Conservation (phyloP, 176 grass and related monocot genomes). For the Phoenix dactylifera region DNA sequence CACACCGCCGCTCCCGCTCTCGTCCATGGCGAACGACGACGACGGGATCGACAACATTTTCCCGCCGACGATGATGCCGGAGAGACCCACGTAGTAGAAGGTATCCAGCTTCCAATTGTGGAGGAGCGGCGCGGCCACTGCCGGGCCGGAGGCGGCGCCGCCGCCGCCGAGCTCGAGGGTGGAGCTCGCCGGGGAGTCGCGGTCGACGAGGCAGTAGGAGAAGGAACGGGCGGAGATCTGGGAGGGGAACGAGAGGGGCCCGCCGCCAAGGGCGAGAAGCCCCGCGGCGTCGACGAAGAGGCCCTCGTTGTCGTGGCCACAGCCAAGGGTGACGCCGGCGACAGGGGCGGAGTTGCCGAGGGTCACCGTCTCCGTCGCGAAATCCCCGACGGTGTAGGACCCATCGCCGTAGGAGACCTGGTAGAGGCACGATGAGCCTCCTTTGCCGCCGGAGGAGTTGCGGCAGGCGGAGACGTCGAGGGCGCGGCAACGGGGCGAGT, state of each 20-base stretch:
- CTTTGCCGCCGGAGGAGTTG: slow-evolving; percentile 16
- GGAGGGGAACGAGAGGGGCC: slow-evolving; percentile 75
- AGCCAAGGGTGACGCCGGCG: not conserved
- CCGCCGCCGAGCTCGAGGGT: slow-evolving; percentile 52
- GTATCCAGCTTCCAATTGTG: slow-evolving; percentile 44
- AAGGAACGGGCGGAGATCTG: slow-evolving; percentile 66
- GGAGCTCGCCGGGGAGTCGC: slow-evolving; percentile 69
- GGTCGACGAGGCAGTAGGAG: slow-evolving; percentile 98
- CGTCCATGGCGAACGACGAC: slow-evolving; percentile 55
- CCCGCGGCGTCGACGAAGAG: slow-evolving; percentile 17
- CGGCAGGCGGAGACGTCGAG: not conserved
- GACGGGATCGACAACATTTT: slow-evolving; percentile 40
- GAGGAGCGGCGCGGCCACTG: slow-evolving; percentile 45
- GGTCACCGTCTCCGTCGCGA: slow-evolving; percentile 58
- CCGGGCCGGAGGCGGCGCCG: not conserved
- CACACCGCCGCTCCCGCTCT: slow-evolving; percentile 47
- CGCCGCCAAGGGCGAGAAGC: slow-evolving; percentile 13
- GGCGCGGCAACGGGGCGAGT: not conserved
- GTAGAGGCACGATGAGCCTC: not conserved
- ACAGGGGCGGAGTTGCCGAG: slow-evolving; percentile 27
- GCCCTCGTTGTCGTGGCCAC: slow-evolving; percentile 60
- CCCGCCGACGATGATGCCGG: slow-evolving; percentile 63
- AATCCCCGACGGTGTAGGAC: not conserved
- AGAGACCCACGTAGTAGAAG: slow-evolving; percentile 74
- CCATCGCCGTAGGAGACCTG: not conserved